Base-by-base conservation (phyloP, 2,329 filamentous ascomycete genomes). In the Trichoderma oligosporum region DNA sequence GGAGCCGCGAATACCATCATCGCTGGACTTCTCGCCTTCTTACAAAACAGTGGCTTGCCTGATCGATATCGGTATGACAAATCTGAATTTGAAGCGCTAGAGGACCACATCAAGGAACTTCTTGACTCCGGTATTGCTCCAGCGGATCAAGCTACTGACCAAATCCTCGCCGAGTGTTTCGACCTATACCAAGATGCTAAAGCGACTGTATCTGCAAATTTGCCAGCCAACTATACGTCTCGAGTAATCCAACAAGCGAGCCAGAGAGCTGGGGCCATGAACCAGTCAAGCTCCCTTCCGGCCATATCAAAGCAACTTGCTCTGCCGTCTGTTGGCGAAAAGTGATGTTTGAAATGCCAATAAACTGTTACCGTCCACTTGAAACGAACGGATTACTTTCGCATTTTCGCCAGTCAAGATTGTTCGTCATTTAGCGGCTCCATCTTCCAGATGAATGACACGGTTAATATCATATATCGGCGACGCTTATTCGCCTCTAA, bases 1-100 rank as follows among this genome's bases (percentile, higher is more conserved):
- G 79, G 76, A 1, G 78, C 76, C 5, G 62, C 74, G 57, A 81
- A 81, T 64, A 82, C 79, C 0, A 66, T 79, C 55, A 70, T 75
- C 38, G 76, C 79, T 7, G 79, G 79, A 1, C 63, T 81, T 6
- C 70, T 82, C 4, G 79, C 78, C 2, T 68, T 82, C 14, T 62
- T 82, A 57, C 78, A 81, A 66, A 82, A 82, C 63, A 81, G 77
- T 58, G 79, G 79, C 1, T 64, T 82, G 16, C 79, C 79, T 2
- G 77, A 81, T 59, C 69, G 78, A 7, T 81, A 81, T 61, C 73
- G 78, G 25, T 74, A 74, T 48, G 73, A 82, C 63, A 74, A 74
- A 61, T 71, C 74, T 25, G 77, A 81, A 63, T 81, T 80, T 62
- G 71, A 72, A 52, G 71, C 74, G 36, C 69, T 81, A 25, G 78